Evolutionary conservation across 225 moss, liverwort and hornwort species (phyloP).

Genomic region (Neckera pumila): DNA sequence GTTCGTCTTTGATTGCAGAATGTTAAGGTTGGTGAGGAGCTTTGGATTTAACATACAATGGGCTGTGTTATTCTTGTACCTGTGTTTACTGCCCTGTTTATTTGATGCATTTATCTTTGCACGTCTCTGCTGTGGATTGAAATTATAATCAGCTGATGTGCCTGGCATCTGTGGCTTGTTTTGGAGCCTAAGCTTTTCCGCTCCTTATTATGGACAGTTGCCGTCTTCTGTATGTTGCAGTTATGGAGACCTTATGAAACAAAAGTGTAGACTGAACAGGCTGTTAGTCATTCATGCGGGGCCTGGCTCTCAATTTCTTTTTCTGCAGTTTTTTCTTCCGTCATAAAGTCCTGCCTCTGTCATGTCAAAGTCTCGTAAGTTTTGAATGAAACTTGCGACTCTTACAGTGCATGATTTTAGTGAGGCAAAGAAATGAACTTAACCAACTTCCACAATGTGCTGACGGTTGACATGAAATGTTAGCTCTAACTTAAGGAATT

Average conservation of each 20-base stretch:
- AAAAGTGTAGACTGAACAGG: background rate
- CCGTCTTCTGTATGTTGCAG: background rate
- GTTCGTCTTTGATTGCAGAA: conserved; percentile 49
- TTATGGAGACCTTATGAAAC: background rate
- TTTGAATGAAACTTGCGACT: background rate
- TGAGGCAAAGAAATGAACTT: background rate
- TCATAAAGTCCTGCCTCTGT: background rate
- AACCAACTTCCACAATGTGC: background rate
- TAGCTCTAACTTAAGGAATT: background rate
- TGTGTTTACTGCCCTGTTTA: conserved; percentile 13
- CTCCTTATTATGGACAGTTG: background rate
- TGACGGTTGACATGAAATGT: background rate
- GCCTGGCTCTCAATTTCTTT: background rate
- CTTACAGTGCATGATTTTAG: background rate
- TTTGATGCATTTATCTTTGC: conserved; percentile 9
- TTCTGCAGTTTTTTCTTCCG: background rate
- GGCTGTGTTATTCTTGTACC: conserved; percentile 15
- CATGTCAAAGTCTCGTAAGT: background rate
- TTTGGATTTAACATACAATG: conserved; percentile 21
- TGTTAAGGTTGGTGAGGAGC: conserved; percentile 61
- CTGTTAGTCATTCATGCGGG: background rate
- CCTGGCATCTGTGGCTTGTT: background rate
- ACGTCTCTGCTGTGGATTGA: background rate
- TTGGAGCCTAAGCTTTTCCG: background rate
- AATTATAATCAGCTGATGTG: background rate